phyloP scores from a whole-genome alignment of 2,329 filamentous ascomycete genomes.

The Lachnum nothofagi region DNA sequence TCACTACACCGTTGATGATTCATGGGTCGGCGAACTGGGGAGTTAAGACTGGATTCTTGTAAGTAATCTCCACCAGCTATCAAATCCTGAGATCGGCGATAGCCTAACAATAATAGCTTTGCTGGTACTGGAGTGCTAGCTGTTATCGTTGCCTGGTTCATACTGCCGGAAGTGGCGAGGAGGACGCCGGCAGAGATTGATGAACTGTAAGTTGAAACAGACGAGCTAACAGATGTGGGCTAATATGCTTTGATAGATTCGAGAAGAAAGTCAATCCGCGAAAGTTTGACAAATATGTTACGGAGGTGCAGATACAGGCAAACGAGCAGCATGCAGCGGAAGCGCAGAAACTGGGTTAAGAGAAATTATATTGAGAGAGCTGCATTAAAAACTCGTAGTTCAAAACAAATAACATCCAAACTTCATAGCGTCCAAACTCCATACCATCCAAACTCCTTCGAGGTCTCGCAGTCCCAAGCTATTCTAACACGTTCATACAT shows the following conservation, averaged over 20 bases:
- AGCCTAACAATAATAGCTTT: constrained; percentile 26
- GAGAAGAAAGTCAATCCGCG: constrained; percentile 36
- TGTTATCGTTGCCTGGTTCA: constrained; percentile 34
- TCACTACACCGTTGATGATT: constrained; percentile 43
- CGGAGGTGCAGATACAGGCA: constrained; percentile 33
- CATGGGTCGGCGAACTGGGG: constrained; percentile 38
- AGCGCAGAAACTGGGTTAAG: no score
- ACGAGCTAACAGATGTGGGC: neutral
- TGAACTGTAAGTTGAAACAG: constrained; percentile 33
- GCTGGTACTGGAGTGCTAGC: constrained; percentile 33
- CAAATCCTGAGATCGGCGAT: neutral
- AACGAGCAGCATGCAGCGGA: constrained; percentile 20
- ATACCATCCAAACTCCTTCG: no score
- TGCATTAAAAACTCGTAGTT: no score
- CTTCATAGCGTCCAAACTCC: no score
- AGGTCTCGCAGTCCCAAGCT: no score
- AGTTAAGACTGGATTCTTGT: constrained; percentile 43
- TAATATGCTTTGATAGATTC: constrained; percentile 23
- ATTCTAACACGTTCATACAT: no score
- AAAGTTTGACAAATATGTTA: constrained; percentile 35
- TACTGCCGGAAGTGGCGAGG: constrained; percentile 35
- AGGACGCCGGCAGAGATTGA: constrained; percentile 37
- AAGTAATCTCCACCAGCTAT: constrained; percentile 10
- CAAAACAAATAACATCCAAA: no score
- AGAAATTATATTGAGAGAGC: no score